Base-by-base conservation (phyloP, 345 rosid species). In the Eucalyptus melliodora region DNA sequence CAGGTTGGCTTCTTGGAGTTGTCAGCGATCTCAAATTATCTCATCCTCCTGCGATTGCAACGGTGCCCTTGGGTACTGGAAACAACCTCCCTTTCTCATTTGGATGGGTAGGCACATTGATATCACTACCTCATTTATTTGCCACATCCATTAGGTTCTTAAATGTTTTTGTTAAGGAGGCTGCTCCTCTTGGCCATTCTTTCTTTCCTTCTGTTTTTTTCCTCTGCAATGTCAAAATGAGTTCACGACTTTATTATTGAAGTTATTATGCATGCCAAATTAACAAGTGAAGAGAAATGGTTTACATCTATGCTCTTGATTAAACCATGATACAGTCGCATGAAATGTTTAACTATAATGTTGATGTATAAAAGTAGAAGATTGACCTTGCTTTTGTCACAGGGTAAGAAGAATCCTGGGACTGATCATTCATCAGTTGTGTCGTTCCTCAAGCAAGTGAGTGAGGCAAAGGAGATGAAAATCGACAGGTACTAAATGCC, bases 1-100 rank as follows among this genome's bases (percentile, higher is more conserved):
- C 99, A 88, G 96, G 98, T 11, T 97, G 99, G 99, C 97, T 97
- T 90, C 97, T 97, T 89, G 99, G 98, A 88, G 99, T 97, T 91
- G 97, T 97, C 55, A 95, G 96, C 88, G 99, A 97, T 90, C 98
- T 97, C 83, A 97, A 94, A 91, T 92, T 97, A 81, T 92, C 97
- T 67, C 96, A 95, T 91, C 95, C 99, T 16, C 99, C 99, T 17
- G 97, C 99, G 30, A 91, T 98, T 88, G 99, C 99, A 27, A 97
- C 99, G 1, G 96, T 96, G 26, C 99, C 99, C n/a, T 88, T 98
- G 88, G 99, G 99, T 88, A 98, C 99, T 16, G 99, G 99, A 91
- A 98, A 98, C 89, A 97, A 98, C 90, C 97, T 98, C 81, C 98
- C 99, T 15, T 97, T 97, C 92, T 95, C 98, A 3, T 97, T 97